These are phyloP conservation scores for Phytopythium vexans DNA, from an alignment of 352 stramenopile genomes.

Conservation along the genomic window DNA sequence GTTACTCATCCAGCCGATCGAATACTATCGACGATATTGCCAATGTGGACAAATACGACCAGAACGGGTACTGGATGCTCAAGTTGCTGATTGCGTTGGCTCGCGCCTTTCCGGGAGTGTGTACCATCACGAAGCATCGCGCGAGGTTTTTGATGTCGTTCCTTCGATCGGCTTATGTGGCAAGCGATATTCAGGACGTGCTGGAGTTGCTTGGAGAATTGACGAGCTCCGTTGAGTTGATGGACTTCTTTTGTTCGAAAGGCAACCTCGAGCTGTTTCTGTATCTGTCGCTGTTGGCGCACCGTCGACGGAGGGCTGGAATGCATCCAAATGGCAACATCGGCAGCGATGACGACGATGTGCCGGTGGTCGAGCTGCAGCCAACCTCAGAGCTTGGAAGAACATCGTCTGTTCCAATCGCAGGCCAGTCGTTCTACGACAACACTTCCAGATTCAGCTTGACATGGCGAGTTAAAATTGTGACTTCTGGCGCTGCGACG, in stretches of 20 bases:
- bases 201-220: conserved; percentile 60
- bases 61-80: conserved; percentile 56
- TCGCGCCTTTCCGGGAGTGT: conserved; percentile 50
- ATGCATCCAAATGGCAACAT: not conserved
- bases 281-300: conserved; percentile 56
- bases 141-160: conserved; percentile 49
- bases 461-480: conserved; percentile 58
- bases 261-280: conserved; percentile 57
- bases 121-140: conserved; percentile 38
- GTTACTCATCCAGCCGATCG: not conserved
- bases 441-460: conserved; percentile 52
- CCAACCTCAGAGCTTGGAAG: conserved; percentile 31
- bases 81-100: conserved; percentile 70
- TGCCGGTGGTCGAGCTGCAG: conserved; percentile 71
- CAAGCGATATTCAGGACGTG: conserved; percentile 57
- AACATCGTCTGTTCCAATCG: conserved; percentile 57
- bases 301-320: conserved; percentile 21
- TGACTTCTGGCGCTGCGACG: not conserved
- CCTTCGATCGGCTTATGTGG: conserved; percentile 46
- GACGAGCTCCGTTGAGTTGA: conserved; percentile 34
- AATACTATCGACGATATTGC: conserved; percentile 6
- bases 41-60: conserved; percentile 21
- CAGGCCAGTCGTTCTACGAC: conserved; percentile 56
- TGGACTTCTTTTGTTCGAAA: conserved; percentile 48
- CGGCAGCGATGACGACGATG: conserved; percentile 35